phyloP scores from a whole-genome alignment of 2,329 filamentous ascomycete species.

The Podosphaera leucotricha region DNA sequence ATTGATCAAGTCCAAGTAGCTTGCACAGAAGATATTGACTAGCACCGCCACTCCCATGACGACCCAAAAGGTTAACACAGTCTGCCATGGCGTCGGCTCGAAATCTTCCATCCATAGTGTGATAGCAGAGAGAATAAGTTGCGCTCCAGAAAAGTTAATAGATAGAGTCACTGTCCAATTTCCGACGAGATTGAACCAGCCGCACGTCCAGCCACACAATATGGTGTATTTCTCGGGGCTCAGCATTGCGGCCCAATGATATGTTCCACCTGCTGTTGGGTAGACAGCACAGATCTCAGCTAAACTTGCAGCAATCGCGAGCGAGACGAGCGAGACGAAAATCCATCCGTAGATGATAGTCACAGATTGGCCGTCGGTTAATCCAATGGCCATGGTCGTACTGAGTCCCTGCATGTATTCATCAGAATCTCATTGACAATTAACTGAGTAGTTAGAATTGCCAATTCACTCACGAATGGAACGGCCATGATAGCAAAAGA shows the following conservation, averaged over 20 bases:
- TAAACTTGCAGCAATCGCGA: slow-evolving; percentile 30
- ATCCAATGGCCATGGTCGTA: slow-evolving; percentile 44
- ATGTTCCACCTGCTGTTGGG: slow-evolving; percentile 32
- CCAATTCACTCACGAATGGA: slow-evolving; percentile 6
- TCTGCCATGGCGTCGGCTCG: slow-evolving; percentile 33
- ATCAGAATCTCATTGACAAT: background rate
- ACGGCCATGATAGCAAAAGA: slow-evolving; percentile 55
- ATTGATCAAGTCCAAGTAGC: slow-evolving; percentile 38
- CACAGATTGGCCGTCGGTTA: slow-evolving; percentile 44
- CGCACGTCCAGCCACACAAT: slow-evolving; percentile 24
- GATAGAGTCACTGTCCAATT: slow-evolving; percentile 66
- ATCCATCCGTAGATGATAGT: slow-evolving; percentile 36
- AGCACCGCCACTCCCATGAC: slow-evolving; percentile 40
- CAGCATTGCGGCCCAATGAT: slow-evolving; percentile 35
- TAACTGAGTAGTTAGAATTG: background rate
- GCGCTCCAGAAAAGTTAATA: slow-evolving; percentile 52
- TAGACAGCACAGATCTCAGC: slow-evolving; percentile 35
- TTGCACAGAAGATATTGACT: slow-evolving; percentile 43
- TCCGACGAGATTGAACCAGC: slow-evolving; percentile 55
- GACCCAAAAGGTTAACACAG: slow-evolving; percentile 47
- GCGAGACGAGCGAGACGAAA: slow-evolving; percentile 29
- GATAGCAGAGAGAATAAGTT: slow-evolving; percentile 25
- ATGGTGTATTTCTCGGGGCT: slow-evolving; percentile 23
- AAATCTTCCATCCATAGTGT: slow-evolving; percentile 31
- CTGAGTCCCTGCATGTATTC: slow-evolving; percentile 24